Conservation (phyloP, 768 basidiomycete species). For the Mycena kentingensis region DNA sequence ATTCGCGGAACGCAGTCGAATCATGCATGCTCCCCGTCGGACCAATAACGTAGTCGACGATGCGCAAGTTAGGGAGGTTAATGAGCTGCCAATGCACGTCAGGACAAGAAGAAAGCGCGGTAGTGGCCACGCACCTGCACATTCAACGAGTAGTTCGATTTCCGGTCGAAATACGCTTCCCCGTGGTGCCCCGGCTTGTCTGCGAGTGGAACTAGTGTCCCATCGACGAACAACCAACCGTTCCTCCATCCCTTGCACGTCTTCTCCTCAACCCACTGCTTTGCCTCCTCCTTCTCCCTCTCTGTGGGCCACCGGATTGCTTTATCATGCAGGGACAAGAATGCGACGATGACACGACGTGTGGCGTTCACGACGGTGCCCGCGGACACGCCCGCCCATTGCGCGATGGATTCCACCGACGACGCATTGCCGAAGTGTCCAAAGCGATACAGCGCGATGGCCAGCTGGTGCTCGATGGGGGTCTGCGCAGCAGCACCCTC, state of each 20-base stretch:
- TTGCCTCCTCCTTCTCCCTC: slow-evolving; percentile 27
- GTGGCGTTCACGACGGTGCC: slow-evolving; percentile 28
- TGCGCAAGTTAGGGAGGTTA: slow-evolving; percentile 29
- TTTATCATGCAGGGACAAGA: slow-evolving; percentile 22
- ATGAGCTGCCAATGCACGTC: slow-evolving; percentile 24
- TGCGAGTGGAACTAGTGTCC: slow-evolving; percentile 33
- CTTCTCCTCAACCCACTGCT: slow-evolving; percentile 22
- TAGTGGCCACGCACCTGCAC: slow-evolving; percentile 9
- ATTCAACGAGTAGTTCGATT: slow-evolving; percentile 29
- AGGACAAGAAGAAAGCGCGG: slow-evolving; percentile 23
- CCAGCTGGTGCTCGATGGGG: slow-evolving; percentile 32
- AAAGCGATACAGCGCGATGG: slow-evolving; percentile 28
- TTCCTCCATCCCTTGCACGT: slow-evolving; percentile 31
- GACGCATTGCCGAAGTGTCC: slow-evolving; percentile 35
- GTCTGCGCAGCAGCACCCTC: slow-evolving; percentile 27
- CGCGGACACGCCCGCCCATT: slow-evolving; percentile 27
- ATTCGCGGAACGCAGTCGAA: slow-evolving; percentile 25
- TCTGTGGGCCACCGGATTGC: slow-evolving; percentile 23
- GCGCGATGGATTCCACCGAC: slow-evolving; percentile 24
- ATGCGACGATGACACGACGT: slow-evolving; percentile 21
- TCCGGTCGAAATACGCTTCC: slow-evolving; percentile 37
- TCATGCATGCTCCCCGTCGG: slow-evolving; percentile 32
- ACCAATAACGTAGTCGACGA: slow-evolving; percentile 32
- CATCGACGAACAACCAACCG: slow-evolving; percentile 35
- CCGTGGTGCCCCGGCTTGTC: slow-evolving; percentile 34